Conservation (phyloP, 768 basidiomycete species). For the Lactarius hatsudake region DNA sequence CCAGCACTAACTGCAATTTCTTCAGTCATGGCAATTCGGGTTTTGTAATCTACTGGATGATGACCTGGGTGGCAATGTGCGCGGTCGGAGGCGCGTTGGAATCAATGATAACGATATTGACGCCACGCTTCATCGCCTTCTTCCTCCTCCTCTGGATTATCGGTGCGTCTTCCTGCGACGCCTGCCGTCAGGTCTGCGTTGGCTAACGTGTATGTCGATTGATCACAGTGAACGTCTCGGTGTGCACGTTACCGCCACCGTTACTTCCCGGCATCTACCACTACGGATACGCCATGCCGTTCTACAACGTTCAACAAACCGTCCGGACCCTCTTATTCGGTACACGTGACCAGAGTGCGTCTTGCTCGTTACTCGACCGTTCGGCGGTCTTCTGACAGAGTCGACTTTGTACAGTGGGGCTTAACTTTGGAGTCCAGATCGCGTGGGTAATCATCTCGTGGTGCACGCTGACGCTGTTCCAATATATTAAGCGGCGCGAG, state of each 20-base stretch:
- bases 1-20: background rate
- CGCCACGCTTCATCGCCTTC: constrained; percentile 49
- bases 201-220: background rate
- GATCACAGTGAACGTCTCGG: constrained; percentile 53
- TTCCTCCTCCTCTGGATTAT: constrained; percentile 70
- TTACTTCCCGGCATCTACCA: constrained; percentile 55
- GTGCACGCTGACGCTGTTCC: constrained; percentile 50
- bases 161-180: constrained; percentile 35
- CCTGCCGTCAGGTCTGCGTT: background rate
- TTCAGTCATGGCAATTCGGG: constrained; percentile 48
- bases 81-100: constrained; percentile 61
- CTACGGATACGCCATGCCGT: constrained; percentile 69
- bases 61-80: constrained; percentile 56
- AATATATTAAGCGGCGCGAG: constrained; percentile 39
- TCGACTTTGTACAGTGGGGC: constrained; percentile 43
- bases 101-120: constrained; percentile 55
- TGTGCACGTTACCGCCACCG: constrained; percentile 55
- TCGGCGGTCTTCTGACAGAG: background rate
- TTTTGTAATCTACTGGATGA: constrained; percentile 67
- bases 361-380: background rate
- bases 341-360: constrained; percentile 58
- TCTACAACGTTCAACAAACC: constrained; percentile 65
- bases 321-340: constrained; percentile 62
- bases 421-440: constrained; percentile 59
- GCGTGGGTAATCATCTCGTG: constrained; percentile 56